Evolutionary conservation across 345 rosid species (phyloP).

Genomic region (Moringa oleifera): DNA sequence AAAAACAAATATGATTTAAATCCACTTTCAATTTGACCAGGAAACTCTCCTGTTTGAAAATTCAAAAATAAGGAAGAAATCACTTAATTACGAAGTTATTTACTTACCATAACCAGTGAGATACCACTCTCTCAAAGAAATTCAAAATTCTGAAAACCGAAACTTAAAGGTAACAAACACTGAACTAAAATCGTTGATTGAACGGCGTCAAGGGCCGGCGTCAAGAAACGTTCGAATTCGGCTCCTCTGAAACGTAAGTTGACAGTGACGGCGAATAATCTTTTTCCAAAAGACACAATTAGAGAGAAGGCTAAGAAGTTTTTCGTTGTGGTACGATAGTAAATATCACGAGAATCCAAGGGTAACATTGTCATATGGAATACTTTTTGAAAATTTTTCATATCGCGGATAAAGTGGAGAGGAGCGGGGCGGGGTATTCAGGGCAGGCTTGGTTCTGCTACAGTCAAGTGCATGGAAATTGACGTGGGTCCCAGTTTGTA

Average conservation of each 20-base stretch:
- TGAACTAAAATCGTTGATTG: not conserved
- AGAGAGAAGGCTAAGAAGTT: not conserved
- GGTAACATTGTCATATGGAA: constrained; percentile 18
- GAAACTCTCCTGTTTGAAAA: not conserved
- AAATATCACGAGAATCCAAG: constrained; percentile 12
- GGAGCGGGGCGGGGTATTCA: constrained; percentile 11
- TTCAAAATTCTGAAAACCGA: constrained; percentile 15
- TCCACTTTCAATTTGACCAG: not conserved
- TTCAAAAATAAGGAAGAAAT: constrained; percentile 16
- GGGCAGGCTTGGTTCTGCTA: not conserved
- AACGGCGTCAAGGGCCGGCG: constrained; percentile 41
- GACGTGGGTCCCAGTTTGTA: constrained; percentile 5
- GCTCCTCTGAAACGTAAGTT: not conserved
- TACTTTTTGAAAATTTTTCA: constrained; percentile 15
- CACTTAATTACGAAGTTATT: constrained; percentile 25
- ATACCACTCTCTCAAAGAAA: constrained; percentile 5
- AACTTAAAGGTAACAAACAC: constrained; percentile 10
- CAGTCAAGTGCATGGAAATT: not conserved
- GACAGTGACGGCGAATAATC: constrained; percentile 12
- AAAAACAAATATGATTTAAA: too few species aligned
- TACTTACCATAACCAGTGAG: constrained; percentile 35
- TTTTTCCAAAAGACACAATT: too few species aligned
- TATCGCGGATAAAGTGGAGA: constrained; percentile 34
- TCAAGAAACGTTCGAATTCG: not conserved
- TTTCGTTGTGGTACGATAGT: constrained; percentile 11